Evolutionary conservation across 768 basidiomycete genomes (phyloP).

Genomic region (Hortiboletus flavorubellus): DNA sequence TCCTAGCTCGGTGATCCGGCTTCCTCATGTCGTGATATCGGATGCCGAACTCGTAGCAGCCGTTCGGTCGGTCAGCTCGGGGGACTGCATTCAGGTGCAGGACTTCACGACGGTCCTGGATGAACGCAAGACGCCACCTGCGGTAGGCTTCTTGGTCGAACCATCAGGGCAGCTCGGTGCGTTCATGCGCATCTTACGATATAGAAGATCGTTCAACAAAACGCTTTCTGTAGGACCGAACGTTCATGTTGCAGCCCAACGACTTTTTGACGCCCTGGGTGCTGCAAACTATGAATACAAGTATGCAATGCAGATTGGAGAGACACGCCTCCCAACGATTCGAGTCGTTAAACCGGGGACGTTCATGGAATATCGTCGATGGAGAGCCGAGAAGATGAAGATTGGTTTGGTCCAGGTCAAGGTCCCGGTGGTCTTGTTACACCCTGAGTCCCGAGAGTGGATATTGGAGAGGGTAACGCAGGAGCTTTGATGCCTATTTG

Average conservation of each 20-base stretch:
- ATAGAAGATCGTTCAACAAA: background rate
- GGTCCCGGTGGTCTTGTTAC: slow-evolving; percentile 9
- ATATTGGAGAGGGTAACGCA: slow-evolving; percentile 3
- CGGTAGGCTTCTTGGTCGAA: slow-evolving; percentile 15
- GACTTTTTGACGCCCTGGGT: slow-evolving; percentile 7
- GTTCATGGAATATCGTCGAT: slow-evolving; percentile 8
- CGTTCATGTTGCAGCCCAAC: background rate
- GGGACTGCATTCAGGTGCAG: background rate
- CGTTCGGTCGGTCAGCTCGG: slow-evolving; percentile 2
- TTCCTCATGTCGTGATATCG: background rate
- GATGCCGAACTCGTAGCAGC: slow-evolving; percentile 4
- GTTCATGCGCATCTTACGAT: background rate
- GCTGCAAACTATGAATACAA: background rate
- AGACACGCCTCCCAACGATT: slow-evolving; percentile 8
- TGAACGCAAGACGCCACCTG: slow-evolving; percentile 3
- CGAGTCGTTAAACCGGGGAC: slow-evolving; percentile 12
- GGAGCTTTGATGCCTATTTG: slow-evolving; percentile 3
- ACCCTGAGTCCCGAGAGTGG: slow-evolving; percentile 4
- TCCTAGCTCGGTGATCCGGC: slow-evolving; percentile 1
- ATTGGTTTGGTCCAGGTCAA: slow-evolving; percentile 14
- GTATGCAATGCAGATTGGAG: background rate
- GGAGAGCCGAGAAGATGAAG: slow-evolving; percentile 5
- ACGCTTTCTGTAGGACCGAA: background rate
- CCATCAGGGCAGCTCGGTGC: background rate
- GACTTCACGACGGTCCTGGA: slow-evolving; percentile 14